Conservation (phyloP, 768 basidiomycete species). For the Podaxis pistillaris region DNA sequence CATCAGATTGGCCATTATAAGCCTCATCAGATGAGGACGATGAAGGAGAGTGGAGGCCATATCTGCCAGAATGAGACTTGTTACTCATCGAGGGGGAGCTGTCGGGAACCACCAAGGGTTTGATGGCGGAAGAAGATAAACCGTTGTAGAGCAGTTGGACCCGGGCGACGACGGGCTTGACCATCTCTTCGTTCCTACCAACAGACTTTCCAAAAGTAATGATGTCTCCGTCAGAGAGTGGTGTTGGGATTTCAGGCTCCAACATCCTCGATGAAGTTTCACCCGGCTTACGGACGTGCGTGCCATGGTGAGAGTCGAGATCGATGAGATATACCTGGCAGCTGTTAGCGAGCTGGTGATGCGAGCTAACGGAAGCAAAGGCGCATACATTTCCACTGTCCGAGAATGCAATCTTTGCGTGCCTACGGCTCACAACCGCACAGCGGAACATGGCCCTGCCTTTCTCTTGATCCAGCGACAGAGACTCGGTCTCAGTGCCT, state of each 20-base stretch:
- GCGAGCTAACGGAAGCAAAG: constrained; percentile 12
- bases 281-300: constrained; percentile 55
- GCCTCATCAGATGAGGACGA: constrained; percentile 45
- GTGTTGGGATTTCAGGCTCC: constrained; percentile 51
- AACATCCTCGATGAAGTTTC: constrained; percentile 49
- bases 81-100: constrained; percentile 18
- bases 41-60: constrained; percentile 53
- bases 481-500: constrained; percentile 39
- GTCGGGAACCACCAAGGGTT: constrained; percentile 29
- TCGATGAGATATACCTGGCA: constrained; percentile 70
- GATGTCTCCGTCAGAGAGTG: constrained; percentile 64
- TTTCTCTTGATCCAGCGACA: constrained; percentile 36
- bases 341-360: constrained; percentile 19
- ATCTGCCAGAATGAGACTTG: constrained; percentile 54
- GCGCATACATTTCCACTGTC: constrained; percentile 65
- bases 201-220: constrained; percentile 80
- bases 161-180: constrained; percentile 60
- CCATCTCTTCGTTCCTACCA: constrained; percentile 56
- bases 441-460: constrained; percentile 67
- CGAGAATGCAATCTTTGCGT: constrained; percentile 75
- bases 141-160: constrained; percentile 51
- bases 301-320: constrained; percentile 75
- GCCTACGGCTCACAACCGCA: constrained; percentile 75
- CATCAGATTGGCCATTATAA: constrained; percentile 28
- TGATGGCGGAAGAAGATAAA: constrained; percentile 20